Evolutionary conservation across 768 basidiomycete genomes (phyloP).

Genomic region (Mrakia hoshinonis): DNA sequence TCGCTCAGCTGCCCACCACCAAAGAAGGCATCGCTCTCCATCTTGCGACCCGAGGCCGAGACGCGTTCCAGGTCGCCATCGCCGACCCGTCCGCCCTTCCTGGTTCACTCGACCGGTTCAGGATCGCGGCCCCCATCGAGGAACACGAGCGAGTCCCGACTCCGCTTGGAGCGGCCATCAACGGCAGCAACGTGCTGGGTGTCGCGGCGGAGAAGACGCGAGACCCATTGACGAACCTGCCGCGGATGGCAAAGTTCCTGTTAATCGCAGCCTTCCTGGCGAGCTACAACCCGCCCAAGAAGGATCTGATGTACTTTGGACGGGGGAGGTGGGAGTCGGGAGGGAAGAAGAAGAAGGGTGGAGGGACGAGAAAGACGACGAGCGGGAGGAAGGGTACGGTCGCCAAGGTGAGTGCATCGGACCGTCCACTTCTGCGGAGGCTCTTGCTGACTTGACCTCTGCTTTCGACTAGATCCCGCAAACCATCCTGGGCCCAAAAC

Average conservation of each 20-base stretch:
- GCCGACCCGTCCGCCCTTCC: conserved; percentile 15
- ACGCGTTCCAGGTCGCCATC: conserved; percentile 16
- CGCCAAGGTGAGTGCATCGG: background rate
- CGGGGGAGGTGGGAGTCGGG: conserved; percentile 21
- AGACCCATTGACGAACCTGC: background rate
- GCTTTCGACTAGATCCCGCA: conserved; percentile 2
- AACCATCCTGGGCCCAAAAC: conserved; percentile 17
- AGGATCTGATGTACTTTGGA: conserved; percentile 23
- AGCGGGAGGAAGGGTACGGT: conserved; percentile 7
- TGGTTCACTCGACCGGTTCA: conserved; percentile 10
- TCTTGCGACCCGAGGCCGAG: conserved; percentile 1
- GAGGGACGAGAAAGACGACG: background rate
- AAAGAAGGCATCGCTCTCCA: conserved; percentile 10
- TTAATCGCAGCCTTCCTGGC: conserved; percentile 23
- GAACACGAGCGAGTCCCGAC: background rate
- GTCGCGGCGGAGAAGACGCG: background rate
- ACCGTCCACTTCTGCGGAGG: background rate
- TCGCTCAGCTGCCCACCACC: background rate
- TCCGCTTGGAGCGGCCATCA: background rate
- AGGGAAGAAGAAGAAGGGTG: conserved; percentile 19
- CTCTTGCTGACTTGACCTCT: too few relatives aligned
- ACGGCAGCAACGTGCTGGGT: background rate
- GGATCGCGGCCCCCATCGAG: background rate
- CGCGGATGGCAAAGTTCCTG: conserved; percentile 18
- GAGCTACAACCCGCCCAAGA: conserved; percentile 11